phyloP scores from a whole-genome alignment of 1,139 yeast species.

The Meyerozyma smithsonii region DNA sequence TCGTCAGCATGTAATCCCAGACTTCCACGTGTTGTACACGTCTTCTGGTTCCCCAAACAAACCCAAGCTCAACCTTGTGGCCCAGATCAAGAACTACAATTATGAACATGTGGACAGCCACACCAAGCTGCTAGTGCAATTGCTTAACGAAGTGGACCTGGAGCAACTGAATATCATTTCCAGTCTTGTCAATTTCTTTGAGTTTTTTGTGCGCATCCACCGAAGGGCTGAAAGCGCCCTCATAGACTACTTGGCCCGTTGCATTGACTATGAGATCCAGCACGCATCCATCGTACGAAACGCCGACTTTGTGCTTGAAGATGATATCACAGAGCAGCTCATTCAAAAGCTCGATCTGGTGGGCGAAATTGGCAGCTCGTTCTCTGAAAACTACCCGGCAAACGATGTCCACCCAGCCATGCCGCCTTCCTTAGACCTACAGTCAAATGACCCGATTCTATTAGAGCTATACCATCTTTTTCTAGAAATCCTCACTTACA shows the following conservation, averaged over 20 bases:
- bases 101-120: neutral
- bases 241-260: constrained; percentile 1
- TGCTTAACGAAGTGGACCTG: neutral
- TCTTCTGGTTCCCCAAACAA: neutral
- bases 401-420: constrained; percentile 5
- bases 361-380: constrained; percentile 3
- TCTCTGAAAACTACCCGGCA: constrained; percentile 3
- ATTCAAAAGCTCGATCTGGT: neutral
- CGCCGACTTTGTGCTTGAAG: neutral
- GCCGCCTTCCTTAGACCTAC: constrained; percentile 12
- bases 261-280: neutral
- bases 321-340: neutral
- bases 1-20: neutral
- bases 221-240: neutral
- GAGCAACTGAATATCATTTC: neutral
- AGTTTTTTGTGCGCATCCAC: neutral
- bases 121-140: neutral
- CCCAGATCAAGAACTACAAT: neutral
- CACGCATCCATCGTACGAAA: neutral
- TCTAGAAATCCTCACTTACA: constrained; percentile 18
- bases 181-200: neutral
- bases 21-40: neutral
- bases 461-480: constrained; percentile 20
- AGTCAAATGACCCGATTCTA: constrained; percentile 15
- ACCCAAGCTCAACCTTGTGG: neutral